Evolutionary conservation across 805 yeast genomes (phyloP).

Genomic region (Vanderwaltozyma tropicalis): DNA sequence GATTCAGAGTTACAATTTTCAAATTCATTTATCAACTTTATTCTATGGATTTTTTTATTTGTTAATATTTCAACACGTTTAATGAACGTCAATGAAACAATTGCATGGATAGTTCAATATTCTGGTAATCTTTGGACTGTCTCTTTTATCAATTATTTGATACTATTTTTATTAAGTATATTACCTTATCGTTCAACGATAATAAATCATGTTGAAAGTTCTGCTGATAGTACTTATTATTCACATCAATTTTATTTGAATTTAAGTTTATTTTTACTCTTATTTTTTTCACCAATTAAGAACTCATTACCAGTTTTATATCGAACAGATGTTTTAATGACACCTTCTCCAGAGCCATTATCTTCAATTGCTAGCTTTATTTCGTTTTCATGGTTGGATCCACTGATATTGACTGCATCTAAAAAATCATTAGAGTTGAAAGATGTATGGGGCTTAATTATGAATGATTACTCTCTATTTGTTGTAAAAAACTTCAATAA

Average conservation of each 20-base stretch:
- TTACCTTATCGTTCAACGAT: slow-evolving; percentile 50
- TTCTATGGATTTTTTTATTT: slow-evolving; percentile 26
- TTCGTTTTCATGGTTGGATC: slow-evolving; percentile 69
- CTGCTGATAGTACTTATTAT: slow-evolving; percentile 31
- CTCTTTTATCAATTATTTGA: slow-evolving; percentile 41
- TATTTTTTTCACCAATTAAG: slow-evolving; percentile 51
- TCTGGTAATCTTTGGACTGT: slow-evolving; percentile 56
- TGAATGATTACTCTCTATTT: slow-evolving; percentile 69
- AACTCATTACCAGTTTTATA: slow-evolving; percentile 48
- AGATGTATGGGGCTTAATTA: slow-evolving; percentile 78
- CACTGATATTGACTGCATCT: slow-evolving; percentile 59
- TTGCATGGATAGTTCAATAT: slow-evolving; percentile 15
- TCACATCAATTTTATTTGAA: slow-evolving; percentile 37
- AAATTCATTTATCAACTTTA: slow-evolving; percentile 11
- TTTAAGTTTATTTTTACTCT: slow-evolving; percentile 34
- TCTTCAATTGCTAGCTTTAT: slow-evolving; percentile 51
- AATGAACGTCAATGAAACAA: slow-evolving; percentile 26
- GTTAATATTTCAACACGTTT: slow-evolving; percentile 26
- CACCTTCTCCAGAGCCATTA: slow-evolving; percentile 68
- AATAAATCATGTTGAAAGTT: slow-evolving; percentile 31
- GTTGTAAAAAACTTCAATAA: slow-evolving; percentile 53
- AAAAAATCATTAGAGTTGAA: slow-evolving; percentile 40
- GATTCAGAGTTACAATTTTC: neutral
- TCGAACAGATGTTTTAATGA: slow-evolving; percentile 39
- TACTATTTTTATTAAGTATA: slow-evolving; percentile 35